Conservation (phyloP, 2,329 filamentous ascomycete genomes). For the Penicillium sp. region DNA sequence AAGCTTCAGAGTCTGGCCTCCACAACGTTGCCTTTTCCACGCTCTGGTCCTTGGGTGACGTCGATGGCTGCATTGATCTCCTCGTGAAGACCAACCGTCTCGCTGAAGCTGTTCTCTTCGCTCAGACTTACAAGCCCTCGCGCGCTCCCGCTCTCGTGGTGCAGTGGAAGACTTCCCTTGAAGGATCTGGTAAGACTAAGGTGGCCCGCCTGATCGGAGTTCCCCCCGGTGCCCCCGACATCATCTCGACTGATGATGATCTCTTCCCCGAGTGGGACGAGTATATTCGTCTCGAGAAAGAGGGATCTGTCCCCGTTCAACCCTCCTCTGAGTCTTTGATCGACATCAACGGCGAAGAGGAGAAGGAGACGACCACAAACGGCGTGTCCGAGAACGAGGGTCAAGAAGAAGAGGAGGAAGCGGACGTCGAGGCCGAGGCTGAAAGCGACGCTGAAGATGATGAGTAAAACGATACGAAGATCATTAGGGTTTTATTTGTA, state of each 20-base stretch:
- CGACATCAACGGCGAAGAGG: constrained; percentile 34
- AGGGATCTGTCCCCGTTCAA: constrained; percentile 50
- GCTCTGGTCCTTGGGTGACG: constrained; percentile 78
- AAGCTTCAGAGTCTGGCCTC: constrained; percentile 69
- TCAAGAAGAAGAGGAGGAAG: constrained; percentile 15
- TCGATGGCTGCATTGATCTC: constrained; percentile 73
- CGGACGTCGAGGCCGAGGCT: constrained; percentile 9
- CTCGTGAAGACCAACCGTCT: constrained; percentile 71
- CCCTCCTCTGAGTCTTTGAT: constrained; percentile 37
- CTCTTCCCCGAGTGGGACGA: constrained; percentile 97
- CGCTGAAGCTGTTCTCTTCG: constrained; percentile 83
- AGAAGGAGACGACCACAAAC: constrained; percentile 29
- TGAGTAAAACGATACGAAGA: constrained; percentile 15
- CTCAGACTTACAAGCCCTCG: constrained; percentile 92
- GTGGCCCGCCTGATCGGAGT: constrained; percentile 77
- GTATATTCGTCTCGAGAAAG: constrained; percentile 73
- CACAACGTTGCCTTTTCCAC: constrained; percentile 93
- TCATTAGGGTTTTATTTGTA: constrained; percentile 13
- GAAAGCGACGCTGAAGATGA: constrained; percentile 13
- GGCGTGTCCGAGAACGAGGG: constrained; percentile 28
- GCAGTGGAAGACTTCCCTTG: constrained; percentile 76
- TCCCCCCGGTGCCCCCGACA: constrained; percentile 63
- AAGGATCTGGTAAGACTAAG: constrained; percentile 78
- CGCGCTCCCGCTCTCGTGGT: constrained; percentile 60
- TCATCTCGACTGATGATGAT: constrained; percentile 56